Percentiles rank a stretch among this genome's conserved stretches.
These are phyloP conservation scores for Arthrobotrys entomopaga DNA, from an alignment of 2,329 filamentous ascomycete genomes.

Conservation along the genomic window DNA sequence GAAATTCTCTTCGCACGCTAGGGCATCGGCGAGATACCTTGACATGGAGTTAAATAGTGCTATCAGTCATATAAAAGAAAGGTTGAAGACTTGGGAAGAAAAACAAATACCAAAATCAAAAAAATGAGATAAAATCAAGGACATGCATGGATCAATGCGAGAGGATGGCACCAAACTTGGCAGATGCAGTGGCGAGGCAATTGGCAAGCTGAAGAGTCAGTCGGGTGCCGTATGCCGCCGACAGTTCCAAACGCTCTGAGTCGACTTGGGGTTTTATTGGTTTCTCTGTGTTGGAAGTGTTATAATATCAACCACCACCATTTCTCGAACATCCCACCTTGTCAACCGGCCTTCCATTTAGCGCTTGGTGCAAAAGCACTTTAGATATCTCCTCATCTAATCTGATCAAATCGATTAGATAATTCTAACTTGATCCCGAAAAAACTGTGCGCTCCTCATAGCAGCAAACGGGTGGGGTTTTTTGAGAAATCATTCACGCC, in stretches of 20 bases:
- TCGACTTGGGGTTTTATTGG: background rate
- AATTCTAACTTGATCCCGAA: slow-evolving; percentile 41
- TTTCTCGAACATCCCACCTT: too few relatives aligned
- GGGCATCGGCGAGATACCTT: slow-evolving; percentile 35
- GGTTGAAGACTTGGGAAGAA: slow-evolving; percentile 19
- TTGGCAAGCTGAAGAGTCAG: background rate
- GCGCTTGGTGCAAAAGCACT: too few relatives aligned
- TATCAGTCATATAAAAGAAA: slow-evolving; percentile 22
- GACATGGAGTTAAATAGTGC: slow-evolving; percentile 15
- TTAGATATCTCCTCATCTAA: slow-evolving; percentile 36
- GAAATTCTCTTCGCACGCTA: slow-evolving; percentile 12
- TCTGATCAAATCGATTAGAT: slow-evolving; percentile 56
- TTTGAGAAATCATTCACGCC: slow-evolving; percentile 18
- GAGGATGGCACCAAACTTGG: slow-evolving; percentile 18
- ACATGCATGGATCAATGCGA: slow-evolving; percentile 42
- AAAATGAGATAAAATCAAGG: too few relatives aligned
- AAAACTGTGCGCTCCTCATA: slow-evolving; percentile 3
- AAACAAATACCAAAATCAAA: slow-evolving; percentile 15
- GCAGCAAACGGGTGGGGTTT: slow-evolving; percentile 35
- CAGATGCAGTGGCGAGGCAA: slow-evolving; percentile 17
- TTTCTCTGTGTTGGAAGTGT: slow-evolving; percentile 30
- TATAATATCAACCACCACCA: slow-evolving; percentile 22
- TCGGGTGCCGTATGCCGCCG: slow-evolving; percentile 20
- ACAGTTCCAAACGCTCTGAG: background rate
- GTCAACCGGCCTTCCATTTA: background rate